Conservation (phyloP, 23 red algal species). For the Gracilaria vermiculophylla region DNA sequence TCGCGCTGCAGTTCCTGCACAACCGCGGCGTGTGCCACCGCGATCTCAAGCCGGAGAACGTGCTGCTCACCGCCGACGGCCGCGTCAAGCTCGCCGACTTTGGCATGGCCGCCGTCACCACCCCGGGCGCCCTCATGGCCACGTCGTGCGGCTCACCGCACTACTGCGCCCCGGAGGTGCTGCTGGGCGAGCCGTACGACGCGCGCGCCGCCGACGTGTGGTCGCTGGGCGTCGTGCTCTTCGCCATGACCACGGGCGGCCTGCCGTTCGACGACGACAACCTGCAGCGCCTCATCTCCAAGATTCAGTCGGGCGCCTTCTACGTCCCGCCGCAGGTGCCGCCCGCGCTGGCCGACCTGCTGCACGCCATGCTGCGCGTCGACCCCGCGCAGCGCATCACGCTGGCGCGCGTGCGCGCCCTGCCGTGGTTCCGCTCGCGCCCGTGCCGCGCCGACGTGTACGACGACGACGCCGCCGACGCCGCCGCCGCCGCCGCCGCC, state of each 20-base stretch:
- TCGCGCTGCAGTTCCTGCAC: slow-evolving; percentile 72
- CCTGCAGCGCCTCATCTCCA: slow-evolving; percentile 50
- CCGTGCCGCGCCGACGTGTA: slow-evolving; percentile 26
- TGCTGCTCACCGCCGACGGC: slow-evolving; percentile 63
- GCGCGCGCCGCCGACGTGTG: slow-evolving; percentile 80
- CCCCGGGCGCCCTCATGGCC: slow-evolving; percentile 73
- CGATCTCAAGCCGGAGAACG: slow-evolving; percentile 95
- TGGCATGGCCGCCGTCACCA: slow-evolving; percentile 60
- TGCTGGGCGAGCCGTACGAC: slow-evolving; percentile 76
- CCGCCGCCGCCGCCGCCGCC: not conserved
- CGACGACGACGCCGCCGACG: not conserved
- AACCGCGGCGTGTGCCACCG: slow-evolving; percentile 75
- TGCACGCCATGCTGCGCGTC: slow-evolving; percentile 71
- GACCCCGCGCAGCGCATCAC: slow-evolving; percentile 77
- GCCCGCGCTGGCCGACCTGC: slow-evolving; percentile 20
- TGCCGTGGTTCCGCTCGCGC: slow-evolving; percentile 68
- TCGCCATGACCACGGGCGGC: slow-evolving; percentile 88
- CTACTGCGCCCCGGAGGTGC: slow-evolving; percentile 92
- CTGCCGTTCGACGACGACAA: slow-evolving; percentile 96
- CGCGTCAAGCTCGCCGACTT: slow-evolving; percentile 80
- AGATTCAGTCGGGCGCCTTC: slow-evolving; percentile 67
- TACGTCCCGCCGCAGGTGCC: slow-evolving; percentile 71
- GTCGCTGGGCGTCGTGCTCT: slow-evolving; percentile 92
- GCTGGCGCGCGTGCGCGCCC: slow-evolving; percentile 56
- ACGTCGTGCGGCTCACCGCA: slow-evolving; percentile 94